Evolutionary conservation across 805 yeast species (phyloP), one percentile per base, ranked within the genome.

Genomic region (Candida taoyuanica): DNA sequence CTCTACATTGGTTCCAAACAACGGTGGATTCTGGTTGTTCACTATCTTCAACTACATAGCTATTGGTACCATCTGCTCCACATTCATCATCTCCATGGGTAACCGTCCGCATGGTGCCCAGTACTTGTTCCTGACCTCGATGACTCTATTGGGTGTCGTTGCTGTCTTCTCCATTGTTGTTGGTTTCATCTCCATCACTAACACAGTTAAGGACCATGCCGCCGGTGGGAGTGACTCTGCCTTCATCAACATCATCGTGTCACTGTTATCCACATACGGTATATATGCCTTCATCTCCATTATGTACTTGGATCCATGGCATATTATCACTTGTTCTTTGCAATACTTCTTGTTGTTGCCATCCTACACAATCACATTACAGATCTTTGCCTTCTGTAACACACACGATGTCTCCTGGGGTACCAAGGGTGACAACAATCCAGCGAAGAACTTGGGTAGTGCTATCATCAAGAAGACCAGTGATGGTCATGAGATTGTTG

Each of bases 341-440:
- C 98, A 91, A 60, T 91, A 93, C 68, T 85, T 91, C 64, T 59
- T 89, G 48, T 73, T 93, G 71, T 70, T 91, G 37, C 98, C 98
- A 18, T 81, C 94, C 0, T 91, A 88, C 59, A 84, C 94, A 4
- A 86, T 96, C 64, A 81, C 96, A 2, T 68, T 91, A 40, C 97
- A 91, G 63, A 88, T 93, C 42, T 91, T 88, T 65, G 97, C 98
- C 1, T 88, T 91, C 63, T 91, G 98, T 67, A 91, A 91, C 60
- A 91, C 97, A 3, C 98, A 91, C 64, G 98, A 91, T 68, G 96
- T 93, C 35, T 85, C 96, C 0, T 91, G 98, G 98, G 98, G 98
- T 63, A 91, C 98, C 2, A 91, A 91, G 59, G 98, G 98, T 49
- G 96, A 86, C 44, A 85, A 84, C 53, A 74, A 75, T 48, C 81